phyloP scores from a whole-genome alignment of 805 yeast genomes.

The Cyberlindnera nakhonratchasimensis region DNA sequence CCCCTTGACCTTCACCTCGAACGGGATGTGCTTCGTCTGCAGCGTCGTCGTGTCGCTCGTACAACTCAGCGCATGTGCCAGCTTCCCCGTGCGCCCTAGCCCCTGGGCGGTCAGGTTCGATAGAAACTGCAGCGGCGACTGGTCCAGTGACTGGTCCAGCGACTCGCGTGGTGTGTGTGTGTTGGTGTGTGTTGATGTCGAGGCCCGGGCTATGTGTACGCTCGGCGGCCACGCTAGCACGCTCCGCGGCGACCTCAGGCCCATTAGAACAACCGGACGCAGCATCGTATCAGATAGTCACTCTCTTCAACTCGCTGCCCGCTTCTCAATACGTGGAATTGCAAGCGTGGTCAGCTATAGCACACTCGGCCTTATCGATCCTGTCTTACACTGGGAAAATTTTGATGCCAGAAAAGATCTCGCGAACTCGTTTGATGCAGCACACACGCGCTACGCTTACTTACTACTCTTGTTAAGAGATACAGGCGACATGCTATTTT shows the following conservation, averaged over 20 bases:
- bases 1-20: slow-evolving; percentile 47
- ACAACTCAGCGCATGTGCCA: slow-evolving; percentile 28
- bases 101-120: slow-evolving; percentile 29
- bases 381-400: not conserved
- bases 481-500: not conserved
- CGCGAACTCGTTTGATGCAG: slow-evolving; percentile 5
- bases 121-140: slow-evolving; percentile 37
- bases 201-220: slow-evolving; percentile 1
- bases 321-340: not conserved
- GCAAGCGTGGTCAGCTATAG: not conserved
- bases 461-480: too few relatives aligned
- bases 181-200: slow-evolving; percentile 8
- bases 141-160: slow-evolving; percentile 23
- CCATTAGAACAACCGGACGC: slow-evolving; percentile 4
- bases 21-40: slow-evolving; percentile 44
- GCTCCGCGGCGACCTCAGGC: slow-evolving; percentile 6
- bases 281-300: slow-evolving; percentile 15
- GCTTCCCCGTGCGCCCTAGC: slow-evolving; percentile 4
- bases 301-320: too few relatives aligned
- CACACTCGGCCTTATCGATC: slow-evolving; percentile 7
- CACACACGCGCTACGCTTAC: too few relatives aligned
- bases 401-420: not conserved
- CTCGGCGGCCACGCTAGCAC: not conserved
- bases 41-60: slow-evolving; percentile 14
- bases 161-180: not conserved